Conservation (phyloP, 345 rosid species). For the Heritiera fomes region DNA sequence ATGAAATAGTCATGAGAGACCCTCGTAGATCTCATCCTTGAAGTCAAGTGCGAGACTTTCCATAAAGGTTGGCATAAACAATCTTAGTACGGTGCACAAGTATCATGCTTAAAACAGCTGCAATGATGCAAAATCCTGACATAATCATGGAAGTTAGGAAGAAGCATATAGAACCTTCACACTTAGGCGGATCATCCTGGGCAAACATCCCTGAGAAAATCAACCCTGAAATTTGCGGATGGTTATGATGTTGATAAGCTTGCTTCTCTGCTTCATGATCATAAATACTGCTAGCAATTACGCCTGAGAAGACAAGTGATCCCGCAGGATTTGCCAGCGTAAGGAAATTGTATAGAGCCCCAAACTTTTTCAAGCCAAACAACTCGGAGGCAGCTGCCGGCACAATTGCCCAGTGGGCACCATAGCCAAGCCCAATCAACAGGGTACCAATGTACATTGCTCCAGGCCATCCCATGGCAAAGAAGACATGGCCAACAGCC, state of each 20-base stretch:
- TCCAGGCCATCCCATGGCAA: slow-evolving; percentile 93
- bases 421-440: slow-evolving; percentile 89
- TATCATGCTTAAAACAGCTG: slow-evolving; percentile 70
- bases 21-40: background rate
- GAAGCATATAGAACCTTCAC: slow-evolving; percentile 86
- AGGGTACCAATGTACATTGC: slow-evolving; percentile 89
- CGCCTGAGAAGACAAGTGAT: slow-evolving; percentile 86
- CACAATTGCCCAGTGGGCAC: slow-evolving; percentile 97
- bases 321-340: slow-evolving; percentile 97
- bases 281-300: slow-evolving; percentile 85
- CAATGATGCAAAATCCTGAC: slow-evolving; percentile 87
- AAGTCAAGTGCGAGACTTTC: slow-evolving; percentile 49
- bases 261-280: slow-evolving; percentile 91
- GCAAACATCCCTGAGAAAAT: slow-evolving; percentile 34
- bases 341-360: slow-evolving; percentile 93
- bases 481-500: slow-evolving; percentile 90
- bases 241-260: slow-evolving; percentile 41
- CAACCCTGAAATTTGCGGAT: slow-evolving; percentile 20
- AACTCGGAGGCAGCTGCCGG: slow-evolving; percentile 98
- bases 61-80: slow-evolving; percentile 78
- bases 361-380: slow-evolving; percentile 92
- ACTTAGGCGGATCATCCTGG: slow-evolving; percentile 57
- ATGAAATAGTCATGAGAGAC: background rate
- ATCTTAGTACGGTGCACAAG: slow-evolving; percentile 83
- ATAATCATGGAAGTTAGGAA: slow-evolving; percentile 91